Evolutionary conservation across 2,329 filamentous ascomycete genomes (phyloP), one percentile per base, ranked within the genome.

Genomic region (Fusarium sp.): DNA sequence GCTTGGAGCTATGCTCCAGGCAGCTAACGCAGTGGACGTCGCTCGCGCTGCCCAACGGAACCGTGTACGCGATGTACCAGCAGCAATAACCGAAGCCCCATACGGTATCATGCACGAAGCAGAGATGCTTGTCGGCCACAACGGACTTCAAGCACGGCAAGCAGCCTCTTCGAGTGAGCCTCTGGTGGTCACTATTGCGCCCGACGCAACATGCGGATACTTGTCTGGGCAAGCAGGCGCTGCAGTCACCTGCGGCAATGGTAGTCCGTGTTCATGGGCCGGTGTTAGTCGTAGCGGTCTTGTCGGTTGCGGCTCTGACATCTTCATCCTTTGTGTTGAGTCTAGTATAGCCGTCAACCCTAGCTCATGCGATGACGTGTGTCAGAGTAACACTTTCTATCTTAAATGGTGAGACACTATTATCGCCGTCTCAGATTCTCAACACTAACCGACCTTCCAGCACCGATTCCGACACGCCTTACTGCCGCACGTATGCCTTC

Each of bases 381-480:
- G 62, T 5, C 47, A 66, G 13, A 66, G 62, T 1, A n/a, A 56
- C 17, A 41, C 28, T 0, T 18, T 65, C 34, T 26, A 65, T 12
- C 13, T 66, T 4, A 2, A 30, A 30, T 66, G 62, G 62, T 66
- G 32, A 34, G 54, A 34, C 17, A 20, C 6, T 15, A 52, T 13
- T 15, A 8, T 36, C n/a, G 12, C 17, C 1, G 9, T 15, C 0
- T 36, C 7, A 11, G 10, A 6, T 5, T 52, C n/a, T 3, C 6
- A 22, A 13, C 2, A 1, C 41, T 58, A 1, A 58, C 10, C 3
- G 0, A 1, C 2, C 8, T 22, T 26, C 0, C 2, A 66, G 63
- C 24, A 66, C 63, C 2, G 2, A 65, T 2, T 30, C 34, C 5
- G 41, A 66, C 0, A 18, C 5, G 2, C 63, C 63, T 10, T 57